Evolutionary conservation across 78 protist species (phyloP).

Genomic region (Blattamonas nauphoetae): DNA sequence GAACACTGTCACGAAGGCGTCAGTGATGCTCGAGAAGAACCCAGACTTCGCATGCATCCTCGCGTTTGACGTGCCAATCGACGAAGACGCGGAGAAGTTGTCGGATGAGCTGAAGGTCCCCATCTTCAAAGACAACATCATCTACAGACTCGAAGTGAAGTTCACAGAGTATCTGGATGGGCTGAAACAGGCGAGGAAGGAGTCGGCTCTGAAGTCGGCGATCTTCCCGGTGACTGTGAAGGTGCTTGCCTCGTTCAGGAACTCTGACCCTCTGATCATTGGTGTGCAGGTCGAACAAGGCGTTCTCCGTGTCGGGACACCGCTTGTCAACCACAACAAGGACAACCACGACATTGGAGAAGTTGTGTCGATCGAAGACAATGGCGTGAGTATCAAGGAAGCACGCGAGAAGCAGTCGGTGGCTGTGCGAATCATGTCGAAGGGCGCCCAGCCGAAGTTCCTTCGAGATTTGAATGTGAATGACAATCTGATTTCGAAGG

Average conservation of each 20-base stretch:
- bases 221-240: constrained; percentile 55
- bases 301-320: constrained; percentile 72
- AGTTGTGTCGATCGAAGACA: constrained; percentile 67
- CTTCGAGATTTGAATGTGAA: no score
- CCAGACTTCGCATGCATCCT: constrained; percentile 81
- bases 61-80: constrained; percentile 90
- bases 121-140: constrained; percentile 82
- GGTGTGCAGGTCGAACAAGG: constrained; percentile 85
- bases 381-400: constrained; percentile 50
- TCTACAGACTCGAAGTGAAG: constrained; percentile 83
- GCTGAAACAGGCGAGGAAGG: constrained; percentile 1
- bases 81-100: constrained; percentile 56
- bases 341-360: constrained; percentile 60
- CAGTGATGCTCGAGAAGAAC: constrained; percentile 74
- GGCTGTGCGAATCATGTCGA: constrained; percentile 66
- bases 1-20: constrained; percentile 69
- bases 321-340: constrained; percentile 46
- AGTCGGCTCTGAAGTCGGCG: constrained; percentile 15
- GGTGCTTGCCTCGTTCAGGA: constrained; percentile 56
- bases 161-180: constrained; percentile 71
- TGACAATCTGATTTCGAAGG: constrained; percentile 32
- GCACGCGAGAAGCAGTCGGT: constrained; percentile 69
- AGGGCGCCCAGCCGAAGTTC: constrained; percentile 3
- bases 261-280: constrained; percentile 80
- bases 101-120: constrained; percentile 72